Evolutionary conservation across 768 basidiomycete species (phyloP), one percentile per base, ranked within the genome.

Genomic region (Mycena amicta): DNA sequence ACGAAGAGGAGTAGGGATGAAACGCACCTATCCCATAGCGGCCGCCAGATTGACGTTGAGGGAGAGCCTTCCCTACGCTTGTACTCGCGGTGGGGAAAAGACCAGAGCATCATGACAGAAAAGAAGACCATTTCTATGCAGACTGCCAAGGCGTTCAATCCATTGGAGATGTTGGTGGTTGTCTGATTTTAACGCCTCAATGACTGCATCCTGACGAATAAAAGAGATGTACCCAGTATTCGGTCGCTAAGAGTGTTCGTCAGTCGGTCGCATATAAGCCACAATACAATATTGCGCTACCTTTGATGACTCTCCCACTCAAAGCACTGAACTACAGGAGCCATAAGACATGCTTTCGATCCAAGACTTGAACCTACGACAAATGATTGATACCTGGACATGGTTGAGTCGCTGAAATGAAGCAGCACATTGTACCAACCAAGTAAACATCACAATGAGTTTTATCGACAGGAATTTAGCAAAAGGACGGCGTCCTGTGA

Each of bases 111-210:
- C 45, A 89, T 70, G 0, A 70, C 45, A 3, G 92, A 76, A 69
- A 95, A 94, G 67, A 93, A 75, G 45, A 93, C 85, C 93, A 95
- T 95, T 90, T 96, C 94, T 50, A 95, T 84, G 62, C 90, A 92
- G 28, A 86, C 92, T 18, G 89, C 77, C 3, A 97, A 78, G 0
- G 94, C 92, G 61, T 86, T 90, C 28, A 95, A 73, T 1, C 94
- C 94, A 57, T 96, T 82, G 1, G 92, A 83, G 51, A 96, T 85
- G 67, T 96, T 96, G 3, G 88, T 87, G 31, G 78, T 73, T 2
- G 93, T 91, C 62, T 63, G 27, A 50, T 25, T 27, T 8, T n/a
- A n/a, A n/a, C 25, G 27, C 12, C 29, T 30, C 18, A 53, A 31
- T 29, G 28, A 25, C n/a, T 5, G 30, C 23, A 25, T 25, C 2